Base-by-base conservation (phyloP, 805 yeast species). In the Kuraishia molischiana region DNA sequence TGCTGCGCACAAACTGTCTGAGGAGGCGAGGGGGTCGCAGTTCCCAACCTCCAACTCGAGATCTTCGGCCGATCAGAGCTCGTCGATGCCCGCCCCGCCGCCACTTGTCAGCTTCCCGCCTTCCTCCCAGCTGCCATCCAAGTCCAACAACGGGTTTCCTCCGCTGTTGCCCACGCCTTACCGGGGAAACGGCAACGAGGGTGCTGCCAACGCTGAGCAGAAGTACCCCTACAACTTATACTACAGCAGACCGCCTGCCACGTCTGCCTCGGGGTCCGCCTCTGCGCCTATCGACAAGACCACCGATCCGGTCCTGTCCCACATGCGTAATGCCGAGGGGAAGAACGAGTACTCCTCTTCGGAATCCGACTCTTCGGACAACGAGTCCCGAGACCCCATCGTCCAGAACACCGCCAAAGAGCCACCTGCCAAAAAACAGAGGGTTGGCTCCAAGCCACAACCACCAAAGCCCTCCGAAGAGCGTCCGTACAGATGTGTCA, bases 401-500 rank as follows among this genome's bases (percentile, higher is more conserved):
- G 31, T 14, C 17, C 14, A 11, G 14, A 28, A 9, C 17, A 14
- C 13, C 31, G 17, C 17, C 17, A 28, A 14, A 14, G 31, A 6
- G 17, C 13, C 26, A 22, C 10, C 26, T 22, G 26, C 26, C 11
- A 22, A 22, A 11, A 22, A 22, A 22, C 26, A 22, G 26, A 8
- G 26, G 26, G 26, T 22, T 22, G 26, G 26, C 11, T 11, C 13
- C 17, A 28, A 28, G 31, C 31, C 31, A 9, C 17, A 9, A 14
- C 31, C 31, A 9, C 31, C 31, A 9, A 28, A 28, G 17, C 31
- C 31, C 17, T 28, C 31, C 13, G 31, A 28, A 14, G 37, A 35
- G 6, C 20, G 41, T 8, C 41, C 41, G 15, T 38, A 21, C 18
- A 29, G 26, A n/a, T 38, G 41, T 34, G 29, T 26, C 19, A 18